Base-by-base conservation (phyloP, 1,139 yeast genomes). In the Candida sp. region DNA sequence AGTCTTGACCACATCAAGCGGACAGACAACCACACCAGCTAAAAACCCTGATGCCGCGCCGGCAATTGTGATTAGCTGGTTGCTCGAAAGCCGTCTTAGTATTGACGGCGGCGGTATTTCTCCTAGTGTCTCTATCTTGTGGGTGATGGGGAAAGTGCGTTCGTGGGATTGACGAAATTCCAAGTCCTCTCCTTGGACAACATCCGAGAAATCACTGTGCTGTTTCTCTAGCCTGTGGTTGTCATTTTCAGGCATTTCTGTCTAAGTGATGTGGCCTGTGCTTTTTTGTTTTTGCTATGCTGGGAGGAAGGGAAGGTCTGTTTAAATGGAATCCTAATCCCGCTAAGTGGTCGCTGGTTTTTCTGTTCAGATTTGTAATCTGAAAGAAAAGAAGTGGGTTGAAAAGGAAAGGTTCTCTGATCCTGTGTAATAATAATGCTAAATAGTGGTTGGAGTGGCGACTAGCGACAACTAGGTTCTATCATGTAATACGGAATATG, bases 21-120 rank as follows among this genome's bases (percentile, higher is more conserved):
- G 82, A 56, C 81, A 77, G 3, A 77, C 81, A 9, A 74, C 72
- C 4, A 77, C 71, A 2, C 82, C 82, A 0, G 81, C 78, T 28
- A 77, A 59, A 52, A 77, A 75, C 9, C 81, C 82, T 3, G 80
- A 72, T 3, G 77, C 74, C 3, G 80, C 80, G 3, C 80, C 80
- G 5, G 80, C 69, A 23, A 73, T 45, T 43, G 81, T 75, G 12
- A 76, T 72, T 40, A 77, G 59, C 59, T 77, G 80, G 47, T 66
- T 65, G 7, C 70, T 62, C 3, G 75, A 63, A 30, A 68, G 54
- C 25, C 59, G 60, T 4, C 65, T 46, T 25, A 73, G 49, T 27
- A 66, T 49, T 3, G 50, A 45, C 4, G 73, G 69, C 5, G 73
- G 68, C 7, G 57, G 47, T 39, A 63, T 52, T 30, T 58, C 56